Conservation (phyloP, 306 rosid species). For the Benincasa hispida region DNA sequence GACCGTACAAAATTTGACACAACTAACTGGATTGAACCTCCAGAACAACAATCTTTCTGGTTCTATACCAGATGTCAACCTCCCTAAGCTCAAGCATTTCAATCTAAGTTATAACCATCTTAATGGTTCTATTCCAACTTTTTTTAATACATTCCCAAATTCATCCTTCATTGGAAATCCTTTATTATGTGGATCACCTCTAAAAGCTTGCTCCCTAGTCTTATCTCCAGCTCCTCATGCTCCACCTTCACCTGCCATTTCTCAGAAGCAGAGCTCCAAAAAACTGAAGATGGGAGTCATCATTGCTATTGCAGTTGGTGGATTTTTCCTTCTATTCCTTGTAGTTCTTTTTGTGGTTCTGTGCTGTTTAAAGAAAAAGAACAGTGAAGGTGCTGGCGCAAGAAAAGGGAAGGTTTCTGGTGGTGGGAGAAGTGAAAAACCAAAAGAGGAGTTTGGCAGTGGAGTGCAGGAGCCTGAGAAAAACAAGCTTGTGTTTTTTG, state of each 20-base stretch:
- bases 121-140: slow-evolving; percentile 66
- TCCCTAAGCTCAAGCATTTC: slow-evolving; percentile 41
- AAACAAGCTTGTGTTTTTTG: slow-evolving; percentile 76
- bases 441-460: slow-evolving; percentile 77
- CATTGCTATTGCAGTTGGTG: slow-evolving; percentile 79
- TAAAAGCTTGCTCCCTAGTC: slow-evolving; percentile 38
- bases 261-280: slow-evolving; percentile 30
- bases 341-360: slow-evolving; percentile 39
- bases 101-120: slow-evolving; percentile 76
- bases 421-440: slow-evolving; percentile 72
- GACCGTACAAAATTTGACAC: slow-evolving; percentile 45
- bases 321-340: slow-evolving; percentile 36
- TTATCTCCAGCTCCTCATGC: slow-evolving; percentile 33
- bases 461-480: slow-evolving; percentile 87
- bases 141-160: slow-evolving; percentile 42
- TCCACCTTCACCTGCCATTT: slow-evolving; percentile 26
- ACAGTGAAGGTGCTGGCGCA: slow-evolving; percentile 16
- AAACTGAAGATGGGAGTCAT: slow-evolving; percentile 44
- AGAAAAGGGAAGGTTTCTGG: slow-evolving; percentile 47
- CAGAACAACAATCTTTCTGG: slow-evolving; percentile 78
- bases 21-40: slow-evolving; percentile 54
- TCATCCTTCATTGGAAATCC: slow-evolving; percentile 73
- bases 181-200: slow-evolving; percentile 63
- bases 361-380: slow-evolving; percentile 48
- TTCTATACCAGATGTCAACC: slow-evolving; percentile 52